Conservation (phyloP, 139 green algal genomes). For the Chlamydomonas incerta region DNA sequence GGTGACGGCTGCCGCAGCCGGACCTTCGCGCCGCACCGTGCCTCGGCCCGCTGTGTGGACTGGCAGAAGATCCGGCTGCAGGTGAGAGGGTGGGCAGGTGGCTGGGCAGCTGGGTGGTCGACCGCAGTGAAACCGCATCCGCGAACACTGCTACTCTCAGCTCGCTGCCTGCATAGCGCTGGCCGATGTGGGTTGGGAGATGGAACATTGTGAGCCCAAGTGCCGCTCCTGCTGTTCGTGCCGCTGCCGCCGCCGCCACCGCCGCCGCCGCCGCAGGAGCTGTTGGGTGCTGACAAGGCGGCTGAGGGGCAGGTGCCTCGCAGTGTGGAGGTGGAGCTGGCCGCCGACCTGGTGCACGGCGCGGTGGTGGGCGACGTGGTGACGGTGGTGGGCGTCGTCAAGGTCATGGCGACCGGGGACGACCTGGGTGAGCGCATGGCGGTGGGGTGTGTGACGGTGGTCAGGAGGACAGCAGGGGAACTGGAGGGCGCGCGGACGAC, state of each 20-base stretch:
- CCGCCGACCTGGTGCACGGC: conserved; percentile 81
- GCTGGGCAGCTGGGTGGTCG: too few relatives aligned
- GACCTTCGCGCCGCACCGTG: conserved; percentile 70
- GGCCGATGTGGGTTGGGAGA: too few relatives aligned
- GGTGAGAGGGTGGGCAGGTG: conserved; percentile 40
- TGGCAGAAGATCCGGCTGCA: conserved; percentile 87
- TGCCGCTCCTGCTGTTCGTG: too few relatives aligned
- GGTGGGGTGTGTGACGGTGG: neutral
- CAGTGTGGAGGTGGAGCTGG: conserved; percentile 85
- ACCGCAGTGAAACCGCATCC: too few relatives aligned
- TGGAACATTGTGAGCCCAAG: too few relatives aligned
- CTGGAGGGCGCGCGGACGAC: neutral
- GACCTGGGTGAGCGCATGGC: conserved; percentile 37
- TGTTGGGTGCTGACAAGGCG: conserved; percentile 57
- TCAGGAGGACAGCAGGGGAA: neutral
- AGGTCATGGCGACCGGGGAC: conserved; percentile 64
- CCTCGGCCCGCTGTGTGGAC: conserved; percentile 69
- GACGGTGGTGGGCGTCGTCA: conserved; percentile 86
- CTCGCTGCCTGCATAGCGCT: too few relatives aligned
- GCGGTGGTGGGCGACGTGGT: conserved; percentile 85
- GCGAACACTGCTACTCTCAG: too few relatives aligned
- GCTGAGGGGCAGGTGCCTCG: conserved; percentile 43
- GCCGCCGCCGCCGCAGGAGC: conserved; percentile 44
- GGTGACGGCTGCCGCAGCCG: conserved; percentile 76
- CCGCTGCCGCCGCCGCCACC: too few relatives aligned